These are phyloP conservation scores for Leccinum disarticulatum DNA, from an alignment of 768 basidiomycete genomes.

Conservation along the genomic window DNA sequence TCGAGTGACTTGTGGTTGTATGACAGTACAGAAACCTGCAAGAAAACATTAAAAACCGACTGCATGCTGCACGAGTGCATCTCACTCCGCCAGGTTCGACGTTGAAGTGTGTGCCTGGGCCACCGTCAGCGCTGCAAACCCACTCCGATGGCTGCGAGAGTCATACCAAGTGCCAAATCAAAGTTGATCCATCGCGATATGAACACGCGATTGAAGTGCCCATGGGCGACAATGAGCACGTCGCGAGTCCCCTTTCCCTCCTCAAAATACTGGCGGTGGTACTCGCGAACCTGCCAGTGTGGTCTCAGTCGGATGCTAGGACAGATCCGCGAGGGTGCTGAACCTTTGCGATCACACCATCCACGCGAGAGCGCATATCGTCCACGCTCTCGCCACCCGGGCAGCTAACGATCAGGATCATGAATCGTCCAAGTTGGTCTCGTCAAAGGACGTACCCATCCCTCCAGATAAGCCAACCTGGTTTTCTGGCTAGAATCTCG, in stretches of 20 bases:
- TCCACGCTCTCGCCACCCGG: conserved; percentile 84
- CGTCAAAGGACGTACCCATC: conserved; percentile 57
- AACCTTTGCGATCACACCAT: conserved; percentile 71
- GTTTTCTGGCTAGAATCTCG: conserved; percentile 67
- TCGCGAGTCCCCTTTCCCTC: conserved; percentile 68
- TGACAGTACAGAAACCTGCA: conserved; percentile 71
- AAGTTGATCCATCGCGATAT: conserved; percentile 83
- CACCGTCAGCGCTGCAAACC: conserved; percentile 9
- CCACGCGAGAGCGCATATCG: conserved; percentile 79
- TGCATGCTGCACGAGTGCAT: conserved; percentile 2
- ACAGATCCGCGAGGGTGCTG: conserved; percentile 15
- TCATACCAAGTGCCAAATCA: conserved; percentile 55
- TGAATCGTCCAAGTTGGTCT: not conserved
- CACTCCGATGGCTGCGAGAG: not conserved
- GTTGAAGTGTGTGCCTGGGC: conserved; percentile 70
- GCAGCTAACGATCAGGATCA: conserved; percentile 49
- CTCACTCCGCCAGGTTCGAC: conserved; percentile 82
- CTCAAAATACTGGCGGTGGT: conserved; percentile 70
- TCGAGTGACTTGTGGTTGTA: conserved; percentile 81
- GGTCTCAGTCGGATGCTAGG: conserved; percentile 7
- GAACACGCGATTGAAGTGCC: conserved; percentile 72
- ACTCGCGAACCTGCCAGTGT: conserved; percentile 66
- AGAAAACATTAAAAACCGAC: conserved; percentile 8
- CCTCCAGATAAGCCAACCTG: conserved; percentile 79
- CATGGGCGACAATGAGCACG: conserved; percentile 89